Evolutionary conservation across 139 green algal species (phyloP).

Genomic region (Limnomonas spitsbergensis): DNA sequence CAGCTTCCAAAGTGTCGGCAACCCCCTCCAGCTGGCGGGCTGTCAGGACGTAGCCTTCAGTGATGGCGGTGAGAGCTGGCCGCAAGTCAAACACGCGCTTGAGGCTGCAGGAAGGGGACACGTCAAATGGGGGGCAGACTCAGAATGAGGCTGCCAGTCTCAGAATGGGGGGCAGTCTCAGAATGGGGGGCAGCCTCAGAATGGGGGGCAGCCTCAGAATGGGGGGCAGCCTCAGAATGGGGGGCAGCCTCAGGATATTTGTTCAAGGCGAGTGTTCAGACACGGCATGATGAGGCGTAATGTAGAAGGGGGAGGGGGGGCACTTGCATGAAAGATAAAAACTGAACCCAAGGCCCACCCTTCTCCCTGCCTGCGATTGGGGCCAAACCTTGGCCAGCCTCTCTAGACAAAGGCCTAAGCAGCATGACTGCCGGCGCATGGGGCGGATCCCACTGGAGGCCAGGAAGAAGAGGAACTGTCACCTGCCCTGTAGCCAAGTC

Average conservation of each 20-base stretch:
- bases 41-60: slow-evolving; percentile 40
- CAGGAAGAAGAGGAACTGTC: too few relatives aligned
- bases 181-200: not conserved
- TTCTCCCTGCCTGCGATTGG: too few relatives aligned
- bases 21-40: slow-evolving; percentile 68
- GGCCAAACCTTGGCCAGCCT: too few relatives aligned
- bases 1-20: slow-evolving; percentile 19
- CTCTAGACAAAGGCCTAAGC: too few relatives aligned
- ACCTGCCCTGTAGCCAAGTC: too few relatives aligned
- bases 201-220: not conserved
- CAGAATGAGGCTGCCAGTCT: not conserved
- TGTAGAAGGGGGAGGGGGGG: too few relatives aligned
- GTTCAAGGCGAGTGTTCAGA: not conserved
- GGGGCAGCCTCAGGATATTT: not conserved
- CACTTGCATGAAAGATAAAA: too few relatives aligned
- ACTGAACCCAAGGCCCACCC: too few relatives aligned
- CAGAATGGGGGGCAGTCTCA: not conserved
- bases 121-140: not conserved
- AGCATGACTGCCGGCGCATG: too few relatives aligned
- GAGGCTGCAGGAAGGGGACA: not conserved
- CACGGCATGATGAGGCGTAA: not conserved
- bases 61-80: slow-evolving; percentile 48
- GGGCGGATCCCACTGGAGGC: too few relatives aligned
- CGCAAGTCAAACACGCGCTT: slow-evolving; percentile 56
- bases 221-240: not conserved